Evolutionary conservation across 2,329 filamentous ascomycete genomes (phyloP).

Genomic region (Xylaria sp.): DNA sequence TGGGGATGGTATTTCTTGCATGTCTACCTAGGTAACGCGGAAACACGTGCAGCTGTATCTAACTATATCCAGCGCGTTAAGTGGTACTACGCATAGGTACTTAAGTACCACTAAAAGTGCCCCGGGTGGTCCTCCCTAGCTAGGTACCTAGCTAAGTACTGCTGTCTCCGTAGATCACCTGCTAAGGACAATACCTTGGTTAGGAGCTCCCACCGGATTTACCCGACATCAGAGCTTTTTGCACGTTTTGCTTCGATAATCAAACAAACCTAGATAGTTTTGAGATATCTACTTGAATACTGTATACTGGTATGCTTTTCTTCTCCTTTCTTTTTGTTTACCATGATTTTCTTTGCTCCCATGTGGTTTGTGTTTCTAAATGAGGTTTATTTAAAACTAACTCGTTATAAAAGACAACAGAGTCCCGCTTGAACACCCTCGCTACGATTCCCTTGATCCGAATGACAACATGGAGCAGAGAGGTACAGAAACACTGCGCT

Average conservation of each 20-base stretch:
- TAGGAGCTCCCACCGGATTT: conserved; percentile 14
- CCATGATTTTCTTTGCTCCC: too few relatives aligned
- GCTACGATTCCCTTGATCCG: conserved; percentile 12
- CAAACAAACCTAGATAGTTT: not conserved
- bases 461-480: conserved; percentile 35
- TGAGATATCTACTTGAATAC: not conserved
- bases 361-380: not conserved
- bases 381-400: not conserved
- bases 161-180: too few relatives aligned
- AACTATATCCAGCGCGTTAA: conserved; percentile 2
- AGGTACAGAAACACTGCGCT: conserved; percentile 24
- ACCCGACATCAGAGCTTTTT: conserved; percentile 7
- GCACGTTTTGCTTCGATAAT: not conserved
- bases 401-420: not conserved
- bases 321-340: not conserved
- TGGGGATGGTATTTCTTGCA: conserved; percentile 6
- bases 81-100: not conserved
- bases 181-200: too few relatives aligned
- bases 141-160: conserved; percentile 1
- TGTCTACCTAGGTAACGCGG: conserved; percentile 17
- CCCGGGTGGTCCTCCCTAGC: not conserved
- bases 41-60: conserved; percentile 17
- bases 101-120: not conserved
- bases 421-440: not conserved
- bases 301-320: not conserved